phyloP scores from a whole-genome alignment of 208 protist species.

The Trypanosoma avium region DNA sequence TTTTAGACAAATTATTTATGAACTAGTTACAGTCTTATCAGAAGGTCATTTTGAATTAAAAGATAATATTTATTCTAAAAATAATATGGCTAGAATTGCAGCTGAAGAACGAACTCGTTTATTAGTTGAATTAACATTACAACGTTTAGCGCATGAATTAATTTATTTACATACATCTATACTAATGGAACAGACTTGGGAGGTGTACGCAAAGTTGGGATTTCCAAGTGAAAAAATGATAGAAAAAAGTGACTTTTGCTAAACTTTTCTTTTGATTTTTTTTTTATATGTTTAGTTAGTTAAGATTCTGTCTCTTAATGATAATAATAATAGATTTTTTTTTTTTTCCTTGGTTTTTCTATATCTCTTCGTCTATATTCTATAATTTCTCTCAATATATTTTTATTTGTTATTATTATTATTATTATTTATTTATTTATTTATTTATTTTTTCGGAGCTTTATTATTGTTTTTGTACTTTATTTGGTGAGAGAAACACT shows the following conservation, averaged over 20 bases:
- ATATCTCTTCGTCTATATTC: too few species aligned
- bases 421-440: too few species aligned
- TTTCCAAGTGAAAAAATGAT: constrained; percentile 19
- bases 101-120: constrained; percentile 3
- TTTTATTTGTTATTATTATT: too few species aligned
- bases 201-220: constrained; percentile 23
- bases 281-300: background rate
- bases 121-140: constrained; percentile 31
- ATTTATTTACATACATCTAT: constrained; percentile 31
- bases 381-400: too few species aligned
- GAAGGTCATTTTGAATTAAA: background rate
- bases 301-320: background rate
- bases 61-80: background rate
- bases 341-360: too few species aligned
- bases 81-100: too few species aligned
- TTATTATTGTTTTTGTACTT: too few species aligned
- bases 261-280: background rate
- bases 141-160: constrained; percentile 33
- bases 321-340: too few species aligned
- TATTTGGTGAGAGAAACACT: too few species aligned
- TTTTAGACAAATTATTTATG: constrained; percentile 31
- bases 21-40: constrained; percentile 23
- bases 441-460: too few species aligned
- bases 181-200: constrained; percentile 30
- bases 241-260: constrained; percentile 29